Percentiles rank a stretch among this genome's conserved stretches.
These are phyloP conservation scores for Cyberlindnera saturnus DNA, from an alignment of 805 yeast species.

Conservation along the genomic window DNA sequence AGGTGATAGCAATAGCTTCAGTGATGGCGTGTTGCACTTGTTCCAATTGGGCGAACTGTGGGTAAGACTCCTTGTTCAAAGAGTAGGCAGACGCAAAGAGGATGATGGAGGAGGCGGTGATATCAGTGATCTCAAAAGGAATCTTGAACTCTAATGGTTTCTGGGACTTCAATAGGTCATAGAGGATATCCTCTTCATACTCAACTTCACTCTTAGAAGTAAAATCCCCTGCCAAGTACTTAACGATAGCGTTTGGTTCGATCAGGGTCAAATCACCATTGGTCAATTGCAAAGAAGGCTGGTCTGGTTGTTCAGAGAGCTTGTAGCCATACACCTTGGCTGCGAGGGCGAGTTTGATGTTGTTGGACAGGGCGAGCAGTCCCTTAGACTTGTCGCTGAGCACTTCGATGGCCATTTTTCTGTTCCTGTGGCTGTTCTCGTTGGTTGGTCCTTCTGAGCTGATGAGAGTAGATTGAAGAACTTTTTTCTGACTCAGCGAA, in stretches of 20 bases:
- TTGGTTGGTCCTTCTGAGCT: no score
- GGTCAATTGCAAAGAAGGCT: constrained; percentile 18
- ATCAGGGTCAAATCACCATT: constrained; percentile 36
- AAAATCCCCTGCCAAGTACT: constrained; percentile 52
- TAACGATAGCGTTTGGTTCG: constrained; percentile 67
- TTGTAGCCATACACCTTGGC: constrained; percentile 14
- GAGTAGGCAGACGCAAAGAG: constrained; percentile 56
- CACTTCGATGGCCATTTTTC: constrained; percentile 15
- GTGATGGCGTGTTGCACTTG: constrained; percentile 40
- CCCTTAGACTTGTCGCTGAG: constrained; percentile 21
- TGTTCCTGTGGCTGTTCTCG: background rate
- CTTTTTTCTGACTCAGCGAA: no score
- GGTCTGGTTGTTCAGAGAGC: constrained; percentile 11
- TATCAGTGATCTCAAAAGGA: constrained; percentile 23
- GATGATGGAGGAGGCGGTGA: constrained; percentile 49
- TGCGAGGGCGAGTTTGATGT: constrained; percentile 26
- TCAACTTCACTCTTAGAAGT: constrained; percentile 27
- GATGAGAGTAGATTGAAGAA: no score
- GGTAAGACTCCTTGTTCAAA: constrained; percentile 21
- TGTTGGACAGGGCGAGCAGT: constrained; percentile 16
- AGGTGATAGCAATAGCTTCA: constrained; percentile 40
- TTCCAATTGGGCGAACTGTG: constrained; percentile 23
- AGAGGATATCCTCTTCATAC: constrained; percentile 40
- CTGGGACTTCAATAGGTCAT: constrained; percentile 27
- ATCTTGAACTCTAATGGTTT: background rate